Evolutionary conservation across 164 flowering plant species (phyloP).

Genomic region (Sedum album): DNA sequence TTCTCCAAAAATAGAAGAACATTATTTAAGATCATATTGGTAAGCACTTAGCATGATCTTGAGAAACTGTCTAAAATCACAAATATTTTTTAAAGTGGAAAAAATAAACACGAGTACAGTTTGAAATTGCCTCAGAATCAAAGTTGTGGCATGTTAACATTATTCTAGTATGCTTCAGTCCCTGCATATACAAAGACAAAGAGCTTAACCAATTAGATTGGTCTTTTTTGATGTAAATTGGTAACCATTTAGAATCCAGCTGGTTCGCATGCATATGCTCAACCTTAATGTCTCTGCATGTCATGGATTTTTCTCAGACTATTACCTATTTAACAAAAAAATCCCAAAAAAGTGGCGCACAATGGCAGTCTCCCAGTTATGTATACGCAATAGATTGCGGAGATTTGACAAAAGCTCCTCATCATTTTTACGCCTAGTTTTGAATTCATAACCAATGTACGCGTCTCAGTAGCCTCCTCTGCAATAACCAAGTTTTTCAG

Average conservation of each 20-base stretch:
- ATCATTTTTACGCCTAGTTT: conserved; percentile 35
- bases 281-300: background rate
- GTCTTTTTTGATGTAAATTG: too few relatives aligned
- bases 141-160: conserved; percentile 58
- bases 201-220: background rate
- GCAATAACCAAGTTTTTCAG: conserved; percentile 41
- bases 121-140: conserved; percentile 41
- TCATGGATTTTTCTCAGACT: background rate
- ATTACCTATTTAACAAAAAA: conserved; percentile 65
- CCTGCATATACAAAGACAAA: conserved; percentile 26
- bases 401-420: conserved; percentile 49
- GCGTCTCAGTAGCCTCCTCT: conserved; percentile 50
- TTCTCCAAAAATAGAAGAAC: background rate
- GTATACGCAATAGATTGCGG: conserved; percentile 54
- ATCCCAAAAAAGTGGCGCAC: conserved; percentile 89
- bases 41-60: background rate
- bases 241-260: too few relatives aligned
- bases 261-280: background rate
- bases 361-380: conserved; percentile 75
- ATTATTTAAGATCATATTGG: too few relatives aligned
- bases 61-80: background rate
- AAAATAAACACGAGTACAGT: background rate
- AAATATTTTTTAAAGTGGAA: too few relatives aligned
- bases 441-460: conserved; percentile 38
- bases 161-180: conserved; percentile 54